Conservation (phyloP, 192 early-diverging fungal species). For the Chytriomyces confervae region DNA sequence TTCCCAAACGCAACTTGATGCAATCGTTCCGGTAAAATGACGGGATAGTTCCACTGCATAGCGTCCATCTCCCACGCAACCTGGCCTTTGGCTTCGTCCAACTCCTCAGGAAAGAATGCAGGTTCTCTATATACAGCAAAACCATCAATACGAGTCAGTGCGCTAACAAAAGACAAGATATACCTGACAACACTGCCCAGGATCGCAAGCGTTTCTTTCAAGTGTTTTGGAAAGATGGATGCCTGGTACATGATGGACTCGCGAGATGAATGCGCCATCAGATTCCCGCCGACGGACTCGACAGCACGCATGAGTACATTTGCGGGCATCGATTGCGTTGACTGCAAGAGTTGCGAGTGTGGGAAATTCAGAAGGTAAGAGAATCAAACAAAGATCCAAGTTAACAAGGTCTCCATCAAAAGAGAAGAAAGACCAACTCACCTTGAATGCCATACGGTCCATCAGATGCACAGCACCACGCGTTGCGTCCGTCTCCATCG, state of each 20-base stretch:
- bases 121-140: constrained; percentile 48
- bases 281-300: constrained; percentile 88
- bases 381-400: not conserved
- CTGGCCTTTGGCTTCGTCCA: constrained; percentile 78
- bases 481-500: constrained; percentile 76
- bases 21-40: constrained; percentile 84
- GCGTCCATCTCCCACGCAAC: constrained; percentile 90
- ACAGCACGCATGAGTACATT: constrained; percentile 75
- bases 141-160: not conserved
- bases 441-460: constrained; percentile 94
- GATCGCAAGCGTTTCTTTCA: no score
- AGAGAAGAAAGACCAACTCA: constrained; percentile 18
- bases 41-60: constrained; percentile 81
- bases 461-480: constrained; percentile 83
- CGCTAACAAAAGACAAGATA: not conserved
- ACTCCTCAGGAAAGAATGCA: constrained; percentile 71
- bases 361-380: not conserved
- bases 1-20: constrained; percentile 77
- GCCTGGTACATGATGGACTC: constrained; percentile 90
- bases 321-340: constrained; percentile 70
- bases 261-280: constrained; percentile 86
- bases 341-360: constrained; percentile 40
- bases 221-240: no score
- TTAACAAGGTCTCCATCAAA: not conserved
- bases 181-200: no score